Evolutionary conservation across 768 basidiomycete species (phyloP), one percentile per base, ranked within the genome.

Genomic region (Leccinum broughii): DNA sequence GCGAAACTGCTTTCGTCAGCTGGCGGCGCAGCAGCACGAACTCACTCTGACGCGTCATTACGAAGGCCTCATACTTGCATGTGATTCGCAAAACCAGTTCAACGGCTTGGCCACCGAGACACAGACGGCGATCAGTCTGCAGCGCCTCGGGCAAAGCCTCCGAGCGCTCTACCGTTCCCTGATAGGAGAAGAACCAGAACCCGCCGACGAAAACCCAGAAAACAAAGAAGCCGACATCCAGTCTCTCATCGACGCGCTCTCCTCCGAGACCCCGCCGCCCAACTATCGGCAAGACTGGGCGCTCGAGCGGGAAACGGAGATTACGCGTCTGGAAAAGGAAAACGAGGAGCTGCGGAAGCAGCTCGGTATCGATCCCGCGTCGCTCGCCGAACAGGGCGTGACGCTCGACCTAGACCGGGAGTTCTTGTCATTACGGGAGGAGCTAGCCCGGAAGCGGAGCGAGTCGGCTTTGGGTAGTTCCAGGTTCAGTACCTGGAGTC

Each of bases 1-100:
- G 52, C 39, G 35, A 61, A 56, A 30, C 37, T 10, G 41, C 58
- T 53, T 52, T 54, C 13, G 0, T 41, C 71, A 98, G 95, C 77
- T 90, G 62, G 92, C 95, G n/a, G 90, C 94, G 0, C 92, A 95
- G 69, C 89, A 90, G 62, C 93, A 98, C 69, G 93, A 97, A 68
- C 80, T 89, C 10, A 90, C 89, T 0, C 77, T 98, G 14, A 90
- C 90, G 54, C 86, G 89, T 54, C 95, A 98, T 71, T 98, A 98
- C 74, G 95, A 98, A 70, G 77, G 81, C 11, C 81, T 98, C 10
- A 83, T 98, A 32, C 77, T 83, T 30, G 76, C 85, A 3, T 87
- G 85, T 49, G 89, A 89, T 64, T 80, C 79, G 15, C 83, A 86
- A 32, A 77, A 74, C 48, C 73, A 82, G 56, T 81, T 84, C 56